phyloP scores from a whole-genome alignment of 352 stramenopile genomes.

The Pythium aphanidermatum region DNA sequence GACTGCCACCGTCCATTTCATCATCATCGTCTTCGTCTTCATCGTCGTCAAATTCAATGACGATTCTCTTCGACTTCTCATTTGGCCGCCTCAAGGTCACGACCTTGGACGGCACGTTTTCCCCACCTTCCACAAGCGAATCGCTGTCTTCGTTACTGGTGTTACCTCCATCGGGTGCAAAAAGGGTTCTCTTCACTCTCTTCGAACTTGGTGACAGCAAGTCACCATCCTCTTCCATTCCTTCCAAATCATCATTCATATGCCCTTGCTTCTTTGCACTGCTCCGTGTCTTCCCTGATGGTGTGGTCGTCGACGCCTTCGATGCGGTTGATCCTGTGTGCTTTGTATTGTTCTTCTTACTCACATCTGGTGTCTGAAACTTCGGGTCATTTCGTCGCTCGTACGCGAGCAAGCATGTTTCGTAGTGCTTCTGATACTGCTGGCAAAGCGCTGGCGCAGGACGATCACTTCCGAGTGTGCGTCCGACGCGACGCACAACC shows the following conservation, averaged over 20 bases:
- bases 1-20: too few relatives aligned
- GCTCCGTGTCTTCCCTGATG: slow-evolving; percentile 40
- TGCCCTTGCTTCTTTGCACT: slow-evolving; percentile 35
- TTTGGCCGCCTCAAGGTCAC: slow-evolving; percentile 2
- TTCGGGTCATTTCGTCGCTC: slow-evolving; percentile 30
- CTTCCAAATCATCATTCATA: not conserved
- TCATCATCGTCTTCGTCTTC: slow-evolving; percentile 5
- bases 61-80: slow-evolving; percentile 11
- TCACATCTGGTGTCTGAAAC: slow-evolving; percentile 27
- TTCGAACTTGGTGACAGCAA: slow-evolving; percentile 19
- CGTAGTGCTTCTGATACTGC: slow-evolving; percentile 51
- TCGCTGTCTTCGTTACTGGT: slow-evolving; percentile 61
- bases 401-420: slow-evolving; percentile 41
- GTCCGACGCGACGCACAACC: slow-evolving; percentile 56
- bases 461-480: slow-evolving; percentile 38
- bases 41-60: not conserved
- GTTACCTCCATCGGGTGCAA: slow-evolving; percentile 44
- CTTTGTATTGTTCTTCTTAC: slow-evolving; percentile 15
- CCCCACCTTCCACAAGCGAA: too few relatives aligned
- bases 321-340: not conserved
- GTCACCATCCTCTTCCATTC: slow-evolving; percentile 1
- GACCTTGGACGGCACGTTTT: too few relatives aligned
- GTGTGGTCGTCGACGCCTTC: slow-evolving; percentile 27
- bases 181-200: slow-evolving; percentile 62
- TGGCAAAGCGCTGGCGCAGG: slow-evolving; percentile 41